Conservation (phyloP, 208 protist genomes). For the Leishmania turanica region DNA sequence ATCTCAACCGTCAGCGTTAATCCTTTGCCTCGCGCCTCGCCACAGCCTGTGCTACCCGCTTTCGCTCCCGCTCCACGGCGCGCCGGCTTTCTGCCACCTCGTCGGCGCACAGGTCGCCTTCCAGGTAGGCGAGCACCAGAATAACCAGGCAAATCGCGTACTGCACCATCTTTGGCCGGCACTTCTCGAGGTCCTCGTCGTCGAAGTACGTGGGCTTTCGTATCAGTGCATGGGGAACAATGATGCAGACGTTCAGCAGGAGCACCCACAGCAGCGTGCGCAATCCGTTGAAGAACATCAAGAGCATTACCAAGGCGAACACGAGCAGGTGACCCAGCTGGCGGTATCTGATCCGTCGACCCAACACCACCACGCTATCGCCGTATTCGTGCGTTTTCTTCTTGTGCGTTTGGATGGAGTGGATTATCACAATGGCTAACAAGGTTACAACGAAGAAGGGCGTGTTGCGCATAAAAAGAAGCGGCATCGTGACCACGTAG, state of each 20-base stretch:
- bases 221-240: slow-evolving; percentile 76
- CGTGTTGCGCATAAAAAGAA: slow-evolving; percentile 66
- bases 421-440: slow-evolving; percentile 39
- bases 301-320: slow-evolving; percentile 35
- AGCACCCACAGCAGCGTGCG: slow-evolving; percentile 40
- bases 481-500: slow-evolving; percentile 58
- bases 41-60: slow-evolving; percentile 30
- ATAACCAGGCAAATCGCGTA: slow-evolving; percentile 60
- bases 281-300: slow-evolving; percentile 59
- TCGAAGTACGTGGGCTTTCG: slow-evolving; percentile 83
- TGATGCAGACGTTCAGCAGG: slow-evolving; percentile 50
- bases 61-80: slow-evolving; percentile 25
- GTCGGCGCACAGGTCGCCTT: slow-evolving; percentile 42
- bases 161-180: slow-evolving; percentile 69
- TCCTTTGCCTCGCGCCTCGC: slow-evolving; percentile 18
- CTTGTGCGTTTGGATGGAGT: slow-evolving; percentile 42
- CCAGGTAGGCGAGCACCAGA: slow-evolving; percentile 61
- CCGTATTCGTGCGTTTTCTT: slow-evolving; percentile 33
- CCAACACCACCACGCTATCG: slow-evolving; percentile 31
- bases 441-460: slow-evolving; percentile 55
- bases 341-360: slow-evolving; percentile 48
- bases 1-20: slow-evolving; percentile 1
- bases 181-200: slow-evolving; percentile 88
- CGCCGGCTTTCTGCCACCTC: slow-evolving; percentile 32
- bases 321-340: slow-evolving; percentile 44